phyloP scores from a whole-genome alignment of 2,329 filamentous ascomycete species.

The Pseudocercospora vitis region DNA sequence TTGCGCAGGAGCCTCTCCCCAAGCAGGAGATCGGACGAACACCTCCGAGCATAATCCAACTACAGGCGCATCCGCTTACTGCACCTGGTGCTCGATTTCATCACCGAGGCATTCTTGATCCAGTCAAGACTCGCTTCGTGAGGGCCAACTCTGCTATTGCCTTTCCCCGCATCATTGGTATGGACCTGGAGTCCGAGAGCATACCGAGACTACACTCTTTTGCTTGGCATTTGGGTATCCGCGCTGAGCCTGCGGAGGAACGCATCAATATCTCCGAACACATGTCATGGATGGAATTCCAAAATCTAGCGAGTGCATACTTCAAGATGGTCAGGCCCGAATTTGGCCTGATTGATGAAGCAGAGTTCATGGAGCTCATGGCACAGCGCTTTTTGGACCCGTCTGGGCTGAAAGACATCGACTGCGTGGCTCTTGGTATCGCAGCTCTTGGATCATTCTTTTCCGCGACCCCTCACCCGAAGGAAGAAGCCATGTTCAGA shows the following conservation, averaged over 20 bases:
- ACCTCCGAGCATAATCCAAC: slow-evolving; percentile 34
- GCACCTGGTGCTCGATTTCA: slow-evolving; percentile 39
- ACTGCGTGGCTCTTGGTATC: slow-evolving; percentile 56
- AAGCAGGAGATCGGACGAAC: slow-evolving; percentile 27
- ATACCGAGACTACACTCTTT: slow-evolving; percentile 57
- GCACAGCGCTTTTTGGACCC: slow-evolving; percentile 32
- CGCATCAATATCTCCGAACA: slow-evolving; percentile 31
- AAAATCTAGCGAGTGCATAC: slow-evolving; percentile 43
- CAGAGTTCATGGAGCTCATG: slow-evolving; percentile 35
- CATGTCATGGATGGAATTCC: slow-evolving; percentile 35
- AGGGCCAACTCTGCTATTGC: slow-evolving; percentile 50
- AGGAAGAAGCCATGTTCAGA: slow-evolving; percentile 51
- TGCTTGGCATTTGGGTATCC: slow-evolving; percentile 51
- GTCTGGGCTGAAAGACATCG: slow-evolving; percentile 40
- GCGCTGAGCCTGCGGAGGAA: slow-evolving; percentile 31
- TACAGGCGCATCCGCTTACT: slow-evolving; percentile 38
- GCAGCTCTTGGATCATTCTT: slow-evolving; percentile 58
- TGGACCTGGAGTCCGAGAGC: slow-evolving; percentile 55
- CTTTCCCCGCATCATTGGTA: slow-evolving; percentile 55
- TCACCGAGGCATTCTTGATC: slow-evolving; percentile 39
- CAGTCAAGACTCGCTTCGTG: slow-evolving; percentile 39
- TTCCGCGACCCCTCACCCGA: slow-evolving; percentile 44
- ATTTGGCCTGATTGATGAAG: slow-evolving; percentile 51
- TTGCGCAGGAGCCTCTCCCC: slow-evolving; percentile 27
- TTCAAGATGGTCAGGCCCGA: slow-evolving; percentile 55